Conservation (phyloP, 176 grass and related monocot genomes). For the Lolium perenne region DNA sequence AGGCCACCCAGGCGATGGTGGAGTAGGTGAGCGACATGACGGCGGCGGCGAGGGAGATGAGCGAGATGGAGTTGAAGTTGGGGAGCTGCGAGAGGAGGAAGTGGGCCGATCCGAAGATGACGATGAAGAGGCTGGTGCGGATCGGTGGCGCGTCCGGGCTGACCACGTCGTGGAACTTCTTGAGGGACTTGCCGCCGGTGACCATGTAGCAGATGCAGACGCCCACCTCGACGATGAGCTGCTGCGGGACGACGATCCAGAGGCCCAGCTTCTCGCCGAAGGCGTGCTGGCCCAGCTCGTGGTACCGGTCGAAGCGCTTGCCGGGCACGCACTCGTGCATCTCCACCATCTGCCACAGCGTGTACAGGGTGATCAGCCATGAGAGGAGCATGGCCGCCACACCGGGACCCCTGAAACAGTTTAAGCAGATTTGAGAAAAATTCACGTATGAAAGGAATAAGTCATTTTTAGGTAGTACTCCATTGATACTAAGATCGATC, state of each 20-base stretch:
- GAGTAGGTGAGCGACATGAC: slow-evolving; percentile 84
- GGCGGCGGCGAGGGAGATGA: slow-evolving; percentile 63
- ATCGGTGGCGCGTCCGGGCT: slow-evolving; percentile 1
- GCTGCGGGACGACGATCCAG: slow-evolving; percentile 82
- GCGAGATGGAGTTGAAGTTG: slow-evolving; percentile 73
- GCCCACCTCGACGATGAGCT: slow-evolving; percentile 71
- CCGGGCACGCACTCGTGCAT: slow-evolving; percentile 98
- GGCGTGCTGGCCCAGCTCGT: slow-evolving; percentile 86
- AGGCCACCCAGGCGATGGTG: slow-evolving; percentile 62
- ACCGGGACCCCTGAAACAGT: slow-evolving; percentile 7
- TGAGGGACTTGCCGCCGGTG: slow-evolving; percentile 68
- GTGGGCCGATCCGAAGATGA: slow-evolving; percentile 56
- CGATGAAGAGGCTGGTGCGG: slow-evolving; percentile 54
- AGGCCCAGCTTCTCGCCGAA: slow-evolving; percentile 84
- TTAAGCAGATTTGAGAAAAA: neutral
- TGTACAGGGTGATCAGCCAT: slow-evolving; percentile 91
- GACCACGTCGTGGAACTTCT: slow-evolving; percentile 55
- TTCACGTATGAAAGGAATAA: too few relatives aligned
- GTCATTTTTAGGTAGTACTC: too few relatives aligned
- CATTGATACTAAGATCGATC: too few relatives aligned
- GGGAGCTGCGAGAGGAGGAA: slow-evolving; percentile 61
- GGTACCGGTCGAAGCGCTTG: slow-evolving; percentile 89
- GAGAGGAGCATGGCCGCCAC: slow-evolving; percentile 51
- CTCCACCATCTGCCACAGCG: slow-evolving; percentile 98
- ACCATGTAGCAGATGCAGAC: slow-evolving; percentile 78